phyloP scores from a whole-genome alignment of 2,329 filamentous ascomycete genomes.

The Beauveria varroae region DNA sequence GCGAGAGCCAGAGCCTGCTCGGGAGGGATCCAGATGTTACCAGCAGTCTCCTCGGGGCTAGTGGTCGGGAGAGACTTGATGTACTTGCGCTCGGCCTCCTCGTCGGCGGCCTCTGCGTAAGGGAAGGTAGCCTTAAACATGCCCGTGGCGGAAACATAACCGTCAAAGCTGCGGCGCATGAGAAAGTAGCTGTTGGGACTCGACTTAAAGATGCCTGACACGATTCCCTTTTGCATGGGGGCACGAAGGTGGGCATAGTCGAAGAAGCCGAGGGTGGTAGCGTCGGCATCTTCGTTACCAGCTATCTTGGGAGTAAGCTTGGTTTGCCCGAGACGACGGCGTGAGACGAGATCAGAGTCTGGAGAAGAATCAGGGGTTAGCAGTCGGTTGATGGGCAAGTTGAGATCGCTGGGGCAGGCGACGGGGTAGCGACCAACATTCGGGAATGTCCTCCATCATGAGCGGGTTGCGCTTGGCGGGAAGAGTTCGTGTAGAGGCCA shows the following conservation, averaged over 20 bases:
- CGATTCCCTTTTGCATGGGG: constrained; percentile 83
- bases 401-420: constrained; percentile 15
- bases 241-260: constrained; percentile 95
- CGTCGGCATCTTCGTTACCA: constrained; percentile 65
- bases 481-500: constrained; percentile 31
- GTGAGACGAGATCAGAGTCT: constrained; percentile 70
- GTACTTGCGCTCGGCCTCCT: constrained; percentile 70
- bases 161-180: constrained; percentile 84
- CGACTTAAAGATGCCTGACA: constrained; percentile 86
- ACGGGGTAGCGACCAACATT: constrained; percentile 12
- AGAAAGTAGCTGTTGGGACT: constrained; percentile 92
- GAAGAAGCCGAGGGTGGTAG: constrained; percentile 71
- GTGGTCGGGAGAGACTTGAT: constrained; percentile 78
- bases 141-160: constrained; percentile 76
- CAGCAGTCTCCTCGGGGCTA: constrained; percentile 85
- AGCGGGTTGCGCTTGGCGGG: constrained; percentile 55
- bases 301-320: constrained; percentile 78
- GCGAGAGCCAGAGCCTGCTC: constrained; percentile 73
- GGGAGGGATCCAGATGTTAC: constrained; percentile 93
- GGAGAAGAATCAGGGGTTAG: constrained; percentile 10
- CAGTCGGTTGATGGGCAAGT: constrained; percentile 8
- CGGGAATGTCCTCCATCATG: constrained; percentile 52
- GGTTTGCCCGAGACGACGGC: constrained; percentile 86
- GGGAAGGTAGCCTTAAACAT: constrained; percentile 92
- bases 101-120: constrained; percentile 64